Evolutionary conservation across 345 rosid genomes (phyloP), one percentile per base, ranked within the genome.

Genomic region (Psidium guajava): DNA sequence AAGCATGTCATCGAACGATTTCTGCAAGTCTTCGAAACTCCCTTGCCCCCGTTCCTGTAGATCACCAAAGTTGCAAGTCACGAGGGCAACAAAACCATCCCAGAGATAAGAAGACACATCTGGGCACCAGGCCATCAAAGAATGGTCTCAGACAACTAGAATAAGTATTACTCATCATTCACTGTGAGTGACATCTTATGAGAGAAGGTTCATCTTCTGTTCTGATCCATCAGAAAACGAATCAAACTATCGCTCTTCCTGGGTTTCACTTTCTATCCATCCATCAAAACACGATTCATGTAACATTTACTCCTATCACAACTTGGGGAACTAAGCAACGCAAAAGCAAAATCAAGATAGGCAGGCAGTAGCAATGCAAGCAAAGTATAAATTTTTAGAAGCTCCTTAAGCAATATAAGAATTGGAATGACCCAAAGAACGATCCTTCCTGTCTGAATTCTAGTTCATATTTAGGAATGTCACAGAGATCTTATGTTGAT

Each of bases 1-100:
- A 85, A 96, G 93, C 95, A 96, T 93, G 49, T 96, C 97, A 49
- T 92, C 89, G 83, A 95, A 96, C 69, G 95, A 83, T 59, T 91
- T 94, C 86, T 94, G 99, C 49, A 96, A 84, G 44, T 94, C 91
- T 87, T 93, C 98, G 22, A 95, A 91, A 85, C 92, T 94, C 85
- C 93, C 94, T 57, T 88, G 92, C 32, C 89, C 88, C 47, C 87
- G 92, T 85, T 90, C 98, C 99, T 95, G 81, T 36, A 89, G 57
- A 54, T 54, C 57, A 8, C 25, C 11, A 54, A 54, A 21, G 9
- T 21, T 54, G 57, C 24, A 54, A 21, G 57, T 54, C 57, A 54
- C 10, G 25, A 54, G 25, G 57, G 57, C 57, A 21, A 20, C 22
- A 28, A 8, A 54, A 20, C 21, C 11, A 54, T 20, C 57, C 57